Conservation (phyloP, 2,329 filamentous ascomycete species). For the Fusarium redolens region DNA sequence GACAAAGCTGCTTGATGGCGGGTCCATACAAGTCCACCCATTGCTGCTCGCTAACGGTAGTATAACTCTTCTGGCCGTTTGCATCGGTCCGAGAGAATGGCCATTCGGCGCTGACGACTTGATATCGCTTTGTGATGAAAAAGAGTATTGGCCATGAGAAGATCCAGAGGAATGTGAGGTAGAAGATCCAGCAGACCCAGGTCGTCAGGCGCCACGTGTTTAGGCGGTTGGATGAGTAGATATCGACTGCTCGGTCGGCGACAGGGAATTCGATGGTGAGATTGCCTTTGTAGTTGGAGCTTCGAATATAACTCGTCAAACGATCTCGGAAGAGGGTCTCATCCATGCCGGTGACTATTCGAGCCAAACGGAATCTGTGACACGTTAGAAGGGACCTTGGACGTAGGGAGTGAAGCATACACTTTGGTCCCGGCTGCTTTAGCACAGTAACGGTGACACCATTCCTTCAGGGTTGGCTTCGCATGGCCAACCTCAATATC, state of each 20-base stretch:
- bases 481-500: slow-evolving; percentile 35
- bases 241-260: slow-evolving; percentile 37
- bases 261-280: slow-evolving; percentile 33
- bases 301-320: slow-evolving; percentile 6
- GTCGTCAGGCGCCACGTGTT: slow-evolving; percentile 33
- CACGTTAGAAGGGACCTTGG: neutral
- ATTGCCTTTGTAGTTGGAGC: slow-evolving; percentile 36
- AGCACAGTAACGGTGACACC: slow-evolving; percentile 39
- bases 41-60: slow-evolving; percentile 33
- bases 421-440: slow-evolving; percentile 25
- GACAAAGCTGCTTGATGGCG: slow-evolving; percentile 30
- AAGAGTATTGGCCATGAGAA: slow-evolving; percentile 38
- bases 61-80: slow-evolving; percentile 22
- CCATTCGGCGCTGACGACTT: slow-evolving; percentile 31
- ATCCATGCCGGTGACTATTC: slow-evolving; percentile 29
- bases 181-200: slow-evolving; percentile 41
- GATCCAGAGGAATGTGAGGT: slow-evolving; percentile 39
- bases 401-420: neutral
- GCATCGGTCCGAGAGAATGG: slow-evolving; percentile 19
- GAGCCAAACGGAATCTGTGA: slow-evolving; percentile 29
- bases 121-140: slow-evolving; percentile 33
- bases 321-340: neutral
- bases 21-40: slow-evolving; percentile 28
- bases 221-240: slow-evolving; percentile 31
- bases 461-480: slow-evolving; percentile 33